Percentiles rank a stretch among this genome's conserved stretches.
phyloP scores from a whole-genome alignment of 2,329 filamentous ascomycete species.

The Cladophialophora carrionii region DNA sequence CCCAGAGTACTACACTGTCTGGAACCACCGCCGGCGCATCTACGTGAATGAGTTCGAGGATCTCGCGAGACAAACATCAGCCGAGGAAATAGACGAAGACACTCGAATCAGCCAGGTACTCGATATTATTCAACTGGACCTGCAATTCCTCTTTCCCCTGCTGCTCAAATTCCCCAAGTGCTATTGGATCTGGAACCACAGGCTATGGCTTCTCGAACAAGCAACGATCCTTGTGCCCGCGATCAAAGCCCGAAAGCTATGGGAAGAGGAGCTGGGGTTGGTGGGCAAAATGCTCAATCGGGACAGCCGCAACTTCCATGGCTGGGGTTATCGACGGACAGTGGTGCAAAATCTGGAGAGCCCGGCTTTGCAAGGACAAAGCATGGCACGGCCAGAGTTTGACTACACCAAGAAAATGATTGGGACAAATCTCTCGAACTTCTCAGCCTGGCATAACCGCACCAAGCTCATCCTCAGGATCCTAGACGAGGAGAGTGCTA shows the following conservation, averaged over 20 bases:
- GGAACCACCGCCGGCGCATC: slow-evolving; percentile 66
- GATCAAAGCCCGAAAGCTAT: slow-evolving; percentile 65
- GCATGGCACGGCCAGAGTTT: slow-evolving; percentile 79
- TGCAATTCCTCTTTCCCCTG: slow-evolving; percentile 80
- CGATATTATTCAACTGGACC: slow-evolving; percentile 69
- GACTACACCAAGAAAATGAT: slow-evolving; percentile 92
- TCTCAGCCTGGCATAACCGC: slow-evolving; percentile 94
- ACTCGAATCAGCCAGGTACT: slow-evolving; percentile 44
- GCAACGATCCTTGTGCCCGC: slow-evolving; percentile 66
- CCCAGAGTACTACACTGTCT: slow-evolving; percentile 55
- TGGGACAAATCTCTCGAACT: slow-evolving; percentile 82
- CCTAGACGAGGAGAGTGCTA: slow-evolving; percentile 70
- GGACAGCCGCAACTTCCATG: slow-evolving; percentile 92
- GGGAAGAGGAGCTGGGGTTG: slow-evolving; percentile 80
- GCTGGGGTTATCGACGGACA: slow-evolving; percentile 86
- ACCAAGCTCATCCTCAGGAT: slow-evolving; percentile 79
- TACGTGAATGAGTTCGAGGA: slow-evolving; percentile 36
- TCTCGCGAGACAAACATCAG: slow-evolving; percentile 31
- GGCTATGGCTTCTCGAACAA: slow-evolving; percentile 78
- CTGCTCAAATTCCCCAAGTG: slow-evolving; percentile 89
- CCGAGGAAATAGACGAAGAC: slow-evolving; percentile 39
- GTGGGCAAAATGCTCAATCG: slow-evolving; percentile 84
- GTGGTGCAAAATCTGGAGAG: slow-evolving; percentile 77
- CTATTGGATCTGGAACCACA: slow-evolving; percentile 99
- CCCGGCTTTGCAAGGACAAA: slow-evolving; percentile 54